Percentiles rank a stretch among this genome's conserved stretches.
Conservation (phyloP, 768 basidiomycete genomes). For the Leucocoprinus sp. region DNA sequence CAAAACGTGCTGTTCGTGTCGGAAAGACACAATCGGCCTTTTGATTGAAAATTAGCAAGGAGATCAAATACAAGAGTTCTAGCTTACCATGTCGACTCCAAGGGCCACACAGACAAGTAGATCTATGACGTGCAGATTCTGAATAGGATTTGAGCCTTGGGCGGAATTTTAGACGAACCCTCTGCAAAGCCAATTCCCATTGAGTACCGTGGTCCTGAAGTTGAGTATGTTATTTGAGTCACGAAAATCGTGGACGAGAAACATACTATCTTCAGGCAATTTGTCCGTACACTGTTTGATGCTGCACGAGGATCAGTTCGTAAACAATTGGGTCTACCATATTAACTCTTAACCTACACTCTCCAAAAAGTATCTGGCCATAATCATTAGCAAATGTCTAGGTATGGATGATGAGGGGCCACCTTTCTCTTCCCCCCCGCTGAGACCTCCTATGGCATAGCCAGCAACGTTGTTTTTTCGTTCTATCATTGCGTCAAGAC, state of each 20-base stretch:
- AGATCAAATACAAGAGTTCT: background rate
- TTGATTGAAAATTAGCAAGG: background rate
- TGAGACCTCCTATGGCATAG: conserved; percentile 85
- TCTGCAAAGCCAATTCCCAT: conserved; percentile 94
- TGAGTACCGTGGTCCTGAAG: conserved; percentile 74
- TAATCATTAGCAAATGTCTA: background rate
- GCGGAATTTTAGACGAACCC: conserved; percentile 34
- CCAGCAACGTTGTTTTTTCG: conserved; percentile 75
- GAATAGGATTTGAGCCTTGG: background rate
- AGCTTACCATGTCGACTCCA: conserved; percentile 82
- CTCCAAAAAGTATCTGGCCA: conserved; percentile 74
- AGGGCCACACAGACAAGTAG: conserved; percentile 84
- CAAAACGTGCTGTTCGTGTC: conserved; percentile 86
- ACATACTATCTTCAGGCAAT: conserved; percentile 71
- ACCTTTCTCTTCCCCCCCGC: conserved; percentile 92
- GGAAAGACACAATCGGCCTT: conserved; percentile 90
- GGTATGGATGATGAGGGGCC: conserved; percentile 5
- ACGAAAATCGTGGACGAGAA: background rate
- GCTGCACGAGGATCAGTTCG: conserved; percentile 26
- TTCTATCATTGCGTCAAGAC: conserved; percentile 75
- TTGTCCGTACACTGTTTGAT: conserved; percentile 77
- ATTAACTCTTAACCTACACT: conserved; percentile 38
- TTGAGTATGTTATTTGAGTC: conserved; percentile 15
- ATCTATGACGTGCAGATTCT: conserved; percentile 35
- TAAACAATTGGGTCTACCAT: background rate